A percentile compares a stretch with the other conserved stretches of the same genome.
Evolutionary conservation across 768 basidiomycete species (phyloP).

Genomic region (Macrolepiota dolichaula): DNA sequence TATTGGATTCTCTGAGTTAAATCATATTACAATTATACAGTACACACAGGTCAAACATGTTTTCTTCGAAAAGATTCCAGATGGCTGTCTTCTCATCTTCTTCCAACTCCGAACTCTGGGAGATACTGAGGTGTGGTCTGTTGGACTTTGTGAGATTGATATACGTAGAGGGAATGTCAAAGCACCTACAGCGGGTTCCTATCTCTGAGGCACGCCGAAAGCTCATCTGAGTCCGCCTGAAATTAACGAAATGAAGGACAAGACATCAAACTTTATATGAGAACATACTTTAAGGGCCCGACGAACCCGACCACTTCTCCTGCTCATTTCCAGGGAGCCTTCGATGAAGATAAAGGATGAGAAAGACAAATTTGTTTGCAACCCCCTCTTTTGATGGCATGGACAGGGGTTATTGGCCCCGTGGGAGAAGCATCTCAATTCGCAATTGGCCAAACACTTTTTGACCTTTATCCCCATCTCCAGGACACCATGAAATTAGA

Average conservation of each 20-base stretch:
- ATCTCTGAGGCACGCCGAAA: conserved; percentile 5
- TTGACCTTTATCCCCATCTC: not conserved
- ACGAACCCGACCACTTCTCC: conserved; percentile 1
- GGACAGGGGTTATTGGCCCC: not conserved
- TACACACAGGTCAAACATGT: conserved; percentile 52
- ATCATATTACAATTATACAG: not conserved
- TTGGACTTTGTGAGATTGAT: not conserved
- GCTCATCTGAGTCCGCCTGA: conserved; percentile 10
- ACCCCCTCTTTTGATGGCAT: not conserved
- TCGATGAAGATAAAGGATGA: not conserved
- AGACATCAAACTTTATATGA: not conserved
- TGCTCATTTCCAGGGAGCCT: not conserved
- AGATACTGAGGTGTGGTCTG: conserved; percentile 13
- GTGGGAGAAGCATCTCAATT: not conserved
- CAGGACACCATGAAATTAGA: conserved; percentile 77
- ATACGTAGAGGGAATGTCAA: not conserved
- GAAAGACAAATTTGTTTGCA: not conserved
- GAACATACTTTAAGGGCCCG: conserved; percentile 8
- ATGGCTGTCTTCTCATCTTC: conserved; percentile 36
- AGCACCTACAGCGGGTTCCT: conserved; percentile 1
- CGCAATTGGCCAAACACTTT: not conserved
- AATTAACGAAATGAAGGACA: not conserved
- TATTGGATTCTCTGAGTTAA: not conserved
- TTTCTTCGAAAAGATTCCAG: conserved; percentile 51
- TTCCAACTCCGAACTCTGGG: conserved; percentile 24